phyloP scores from a whole-genome alignment of 2,329 filamentous ascomycete genomes.

The Cladosporium sp. region DNA sequence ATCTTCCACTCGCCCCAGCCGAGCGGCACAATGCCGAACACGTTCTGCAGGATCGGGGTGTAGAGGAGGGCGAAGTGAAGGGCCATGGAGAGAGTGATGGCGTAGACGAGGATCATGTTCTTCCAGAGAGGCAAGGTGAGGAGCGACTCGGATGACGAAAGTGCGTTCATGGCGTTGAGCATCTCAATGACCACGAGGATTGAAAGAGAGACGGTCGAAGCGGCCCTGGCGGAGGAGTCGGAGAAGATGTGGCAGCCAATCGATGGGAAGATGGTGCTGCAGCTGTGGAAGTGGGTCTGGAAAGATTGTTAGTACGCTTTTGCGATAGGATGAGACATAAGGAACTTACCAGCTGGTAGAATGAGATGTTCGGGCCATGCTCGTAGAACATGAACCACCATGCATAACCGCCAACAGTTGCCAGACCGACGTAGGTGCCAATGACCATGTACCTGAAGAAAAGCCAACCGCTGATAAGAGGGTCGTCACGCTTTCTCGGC shows the following conservation, averaged over 20 bases:
- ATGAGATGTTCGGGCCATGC: slow-evolving; percentile 85
- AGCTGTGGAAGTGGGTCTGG: slow-evolving; percentile 85
- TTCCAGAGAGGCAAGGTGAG: slow-evolving; percentile 94
- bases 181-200: slow-evolving; percentile 97
- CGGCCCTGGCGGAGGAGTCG: slow-evolving; percentile 82
- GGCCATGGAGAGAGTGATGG: slow-evolving; percentile 88
- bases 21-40: slow-evolving; percentile 90
- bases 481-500: slow-evolving; percentile 88
- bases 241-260: slow-evolving; percentile 92
- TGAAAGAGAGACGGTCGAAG: slow-evolving; percentile 89
- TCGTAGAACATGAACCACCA: slow-evolving; percentile 99
- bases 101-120: slow-evolving; percentile 98
- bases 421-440: slow-evolving; percentile 89
- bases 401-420: slow-evolving; percentile 95
- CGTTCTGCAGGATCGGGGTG: slow-evolving; percentile 78
- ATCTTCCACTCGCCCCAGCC: slow-evolving; percentile 89
- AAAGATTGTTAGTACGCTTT: slow-evolving; percentile 22
- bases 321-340: not conserved
- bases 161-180: slow-evolving; percentile 98
- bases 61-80: slow-evolving; percentile 95
- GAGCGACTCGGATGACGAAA: slow-evolving; percentile 92
- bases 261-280: slow-evolving; percentile 79
- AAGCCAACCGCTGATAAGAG: slow-evolving; percentile 90
- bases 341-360: slow-evolving; percentile 71
- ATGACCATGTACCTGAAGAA: slow-evolving; percentile 98